Evolutionary conservation across 2,329 filamentous ascomycete genomes (phyloP).

Genomic region (Cladosporium sp.): DNA sequence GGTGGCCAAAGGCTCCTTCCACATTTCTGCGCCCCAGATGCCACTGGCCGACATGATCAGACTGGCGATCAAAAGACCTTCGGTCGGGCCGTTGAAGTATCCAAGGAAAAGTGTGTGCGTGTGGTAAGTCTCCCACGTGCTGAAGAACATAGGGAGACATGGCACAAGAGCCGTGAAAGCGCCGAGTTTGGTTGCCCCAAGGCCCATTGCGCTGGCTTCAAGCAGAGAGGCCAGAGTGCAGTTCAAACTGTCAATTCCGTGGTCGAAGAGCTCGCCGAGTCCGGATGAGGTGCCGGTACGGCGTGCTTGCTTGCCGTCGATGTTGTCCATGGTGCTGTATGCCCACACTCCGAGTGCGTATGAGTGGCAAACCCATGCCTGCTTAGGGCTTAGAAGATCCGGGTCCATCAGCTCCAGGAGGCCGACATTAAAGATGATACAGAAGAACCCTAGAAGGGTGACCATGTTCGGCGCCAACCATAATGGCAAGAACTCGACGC

Average conservation of each 20-base stretch:
- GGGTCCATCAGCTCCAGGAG: slow-evolving; percentile 78
- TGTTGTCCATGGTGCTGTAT: slow-evolving; percentile 97
- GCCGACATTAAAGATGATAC: slow-evolving; percentile 82
- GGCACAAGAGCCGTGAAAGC: slow-evolving; percentile 90
- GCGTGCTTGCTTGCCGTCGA: slow-evolving; percentile 95
- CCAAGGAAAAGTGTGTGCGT: slow-evolving; percentile 96
- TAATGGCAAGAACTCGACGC: slow-evolving; percentile 86
- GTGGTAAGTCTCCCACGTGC: slow-evolving; percentile 99
- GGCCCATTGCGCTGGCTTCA: slow-evolving; percentile 88
- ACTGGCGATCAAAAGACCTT: slow-evolving; percentile 88
- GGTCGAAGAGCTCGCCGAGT: slow-evolving; percentile 94
- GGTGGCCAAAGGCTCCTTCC: slow-evolving; percentile 72
- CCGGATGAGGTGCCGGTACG: slow-evolving; percentile 93
- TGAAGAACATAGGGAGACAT: slow-evolving; percentile 98
- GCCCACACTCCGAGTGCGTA: slow-evolving; percentile 96
- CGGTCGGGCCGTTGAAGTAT: slow-evolving; percentile 94
- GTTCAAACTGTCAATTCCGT: slow-evolving; percentile 97
- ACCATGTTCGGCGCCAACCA: slow-evolving; percentile 99
- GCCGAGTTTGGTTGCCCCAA: slow-evolving; percentile 79
- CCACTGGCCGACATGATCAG: slow-evolving; percentile 83
- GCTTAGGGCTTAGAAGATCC: slow-evolving; percentile 69
- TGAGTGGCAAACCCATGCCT: slow-evolving; percentile 95
- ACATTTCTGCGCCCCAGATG: slow-evolving; percentile 83
- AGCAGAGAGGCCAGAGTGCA: slow-evolving; percentile 90
- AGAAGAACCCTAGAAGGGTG: slow-evolving; percentile 90